phyloP scores from a whole-genome alignment of 441 rosid species.

The Erodium moschatum region DNA sequence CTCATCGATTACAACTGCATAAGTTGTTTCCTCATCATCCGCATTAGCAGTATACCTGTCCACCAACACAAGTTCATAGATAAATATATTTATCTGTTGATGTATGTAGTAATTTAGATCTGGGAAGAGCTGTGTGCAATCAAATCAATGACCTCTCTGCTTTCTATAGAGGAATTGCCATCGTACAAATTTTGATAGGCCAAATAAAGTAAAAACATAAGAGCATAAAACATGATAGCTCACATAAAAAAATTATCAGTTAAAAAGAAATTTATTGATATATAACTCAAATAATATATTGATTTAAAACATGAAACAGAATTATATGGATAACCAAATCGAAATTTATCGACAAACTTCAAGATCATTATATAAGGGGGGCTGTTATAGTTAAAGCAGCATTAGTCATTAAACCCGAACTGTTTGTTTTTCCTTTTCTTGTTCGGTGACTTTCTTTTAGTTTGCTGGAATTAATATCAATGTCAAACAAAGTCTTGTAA shows the following conservation, averaged over 20 bases:
- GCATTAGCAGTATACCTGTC: conserved; percentile 79
- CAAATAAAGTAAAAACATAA: neutral
- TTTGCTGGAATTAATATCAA: neutral
- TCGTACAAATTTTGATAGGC: neutral
- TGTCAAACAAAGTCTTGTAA: conserved; percentile 3
- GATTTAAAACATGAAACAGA: neutral
- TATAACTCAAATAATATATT: neutral
- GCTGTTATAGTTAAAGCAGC: neutral
- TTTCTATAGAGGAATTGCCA: neutral
- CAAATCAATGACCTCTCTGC: neutral
- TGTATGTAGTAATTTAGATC: neutral
- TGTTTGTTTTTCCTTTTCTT: neutral
- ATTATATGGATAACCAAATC: neutral
- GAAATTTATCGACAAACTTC: neutral
- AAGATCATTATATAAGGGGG: neutral
- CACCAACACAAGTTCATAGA: conserved; percentile 21
- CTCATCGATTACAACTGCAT: conserved; percentile 60
- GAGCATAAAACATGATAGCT: neutral
- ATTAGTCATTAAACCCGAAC: neutral
- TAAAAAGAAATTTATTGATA: too few relatives aligned
- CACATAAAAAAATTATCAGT: too few relatives aligned
- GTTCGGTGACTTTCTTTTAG: neutral
- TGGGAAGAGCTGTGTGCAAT: neutral
- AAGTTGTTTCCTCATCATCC: conserved; percentile 56
- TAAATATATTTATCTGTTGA: neutral